A percentile compares a stretch with the other conserved stretches of the same genome.
phyloP scores from a whole-genome alignment of 2,329 filamentous ascomycete genomes.

The Epichloe uncinata region DNA sequence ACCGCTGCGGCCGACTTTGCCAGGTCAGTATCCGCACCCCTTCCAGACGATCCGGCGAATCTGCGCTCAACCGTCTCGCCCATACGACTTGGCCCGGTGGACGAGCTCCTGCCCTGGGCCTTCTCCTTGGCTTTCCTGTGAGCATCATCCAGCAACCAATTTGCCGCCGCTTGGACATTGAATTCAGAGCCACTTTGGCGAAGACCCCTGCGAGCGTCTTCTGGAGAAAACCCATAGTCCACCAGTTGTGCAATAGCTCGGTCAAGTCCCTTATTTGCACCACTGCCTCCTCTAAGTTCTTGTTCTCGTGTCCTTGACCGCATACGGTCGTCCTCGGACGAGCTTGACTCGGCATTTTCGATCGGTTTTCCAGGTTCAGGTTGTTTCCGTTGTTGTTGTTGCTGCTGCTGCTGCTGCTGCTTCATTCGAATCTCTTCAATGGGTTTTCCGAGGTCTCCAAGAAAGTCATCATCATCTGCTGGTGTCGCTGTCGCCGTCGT shows the following conservation, averaged over 20 bases:
- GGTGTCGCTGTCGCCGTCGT: conserved; percentile 14
- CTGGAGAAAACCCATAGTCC: conserved; percentile 84
- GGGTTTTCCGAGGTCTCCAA: conserved; percentile 51
- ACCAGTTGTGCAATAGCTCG: conserved; percentile 76
- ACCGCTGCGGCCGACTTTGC: conserved; percentile 71
- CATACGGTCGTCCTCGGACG: conserved; percentile 27
- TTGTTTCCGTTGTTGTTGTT: conserved; percentile 16
- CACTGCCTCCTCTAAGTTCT: conserved; percentile 12
- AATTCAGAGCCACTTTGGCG: conserved; percentile 65
- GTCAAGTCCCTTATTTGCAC: conserved; percentile 40
- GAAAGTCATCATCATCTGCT: conserved; percentile 50
- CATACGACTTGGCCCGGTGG: background rate
- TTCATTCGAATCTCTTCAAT: conserved; percentile 45
- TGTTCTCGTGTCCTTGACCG: conserved; percentile 8
- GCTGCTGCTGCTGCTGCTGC: background rate
- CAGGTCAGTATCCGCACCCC: conserved; percentile 54
- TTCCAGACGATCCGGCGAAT: conserved; percentile 31
- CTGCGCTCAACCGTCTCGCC: conserved; percentile 14
- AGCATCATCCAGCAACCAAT: conserved; percentile 82
- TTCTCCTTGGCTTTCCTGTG: conserved; percentile 73
- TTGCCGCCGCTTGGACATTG: conserved; percentile 76
- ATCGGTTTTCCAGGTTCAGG: conserved; percentile 43
- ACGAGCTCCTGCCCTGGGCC: conserved; percentile 37
- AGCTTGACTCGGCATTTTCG: conserved; percentile 33
- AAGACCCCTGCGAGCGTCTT: conserved; percentile 70